Evolutionary conservation across 257 asterid species (phyloP), one percentile per base, ranked within the genome.

Genomic region (Gardenia jasminoides): DNA sequence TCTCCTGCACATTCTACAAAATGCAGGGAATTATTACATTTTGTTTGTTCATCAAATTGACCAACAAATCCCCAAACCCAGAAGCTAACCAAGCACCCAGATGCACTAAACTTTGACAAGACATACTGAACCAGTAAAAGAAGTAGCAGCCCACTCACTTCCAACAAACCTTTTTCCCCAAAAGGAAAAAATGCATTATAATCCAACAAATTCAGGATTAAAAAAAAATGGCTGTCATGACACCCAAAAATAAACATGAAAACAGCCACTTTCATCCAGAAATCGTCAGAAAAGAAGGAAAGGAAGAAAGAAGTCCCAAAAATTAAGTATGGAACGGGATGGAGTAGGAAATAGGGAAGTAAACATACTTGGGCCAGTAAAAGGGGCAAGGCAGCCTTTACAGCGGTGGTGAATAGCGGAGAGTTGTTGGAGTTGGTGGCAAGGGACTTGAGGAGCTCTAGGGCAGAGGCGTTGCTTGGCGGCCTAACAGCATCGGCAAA

Each of bases 1-100:
- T 80, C 58, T 43, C 47, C 15, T 6, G 62, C 59, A 68, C 52
- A 79, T 62, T 72, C 78, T 72, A 46, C 67, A 39, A 47, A 59
- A 33, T 19, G 9, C 50, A 33, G 30, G n/a, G 46, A 22, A 54
- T 52, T 4, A 72, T 3, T 31, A 50, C 19, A 72, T 72, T 72
- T 36, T 75, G 70, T 46, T 16, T 1, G 67, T 48, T 24, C 26
- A 26, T 26, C 46, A 72, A 72, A 47, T 28, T 48, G 44, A 15
- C 61, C 5, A 20, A 31, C 62, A 61, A 56, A 33, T 26, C 13
- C 8, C 17, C 12, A 4, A 59, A 59, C 43, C 13, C 26, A 44
- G 3, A 48, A 39, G 43, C 33, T 44, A 50, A 72, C 4, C 64
- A 56, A 6, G 17, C 33, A 33, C 54, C 54, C 47, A 58, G 39